Evolutionary conservation across 2,329 filamentous ascomycete species (phyloP), one percentile per base, ranked within the genome.

Genomic region (Cryphonectria carpinicola): DNA sequence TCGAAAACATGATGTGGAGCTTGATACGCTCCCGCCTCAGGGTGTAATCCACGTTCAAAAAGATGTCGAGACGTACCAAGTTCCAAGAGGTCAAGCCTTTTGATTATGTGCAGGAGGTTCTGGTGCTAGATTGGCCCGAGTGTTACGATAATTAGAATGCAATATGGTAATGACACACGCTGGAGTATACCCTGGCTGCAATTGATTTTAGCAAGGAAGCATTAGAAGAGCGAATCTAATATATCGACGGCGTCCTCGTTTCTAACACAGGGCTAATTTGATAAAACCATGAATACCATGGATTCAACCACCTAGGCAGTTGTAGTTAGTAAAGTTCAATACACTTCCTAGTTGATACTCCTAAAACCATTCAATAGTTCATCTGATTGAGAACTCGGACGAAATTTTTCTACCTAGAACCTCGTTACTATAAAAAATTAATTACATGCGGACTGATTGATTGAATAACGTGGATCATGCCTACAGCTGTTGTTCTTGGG

Each of bases 1-100:
- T 13, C n/a, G 52, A 28, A 49, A 37, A n/a, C 6, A 37, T 4
- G 32, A 17, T 1, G 17, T 35, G 35, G 64, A 66, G 43, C 43
- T 66, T 28, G 17, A 54, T 10, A n/a, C 39, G 43, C 64, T 66
- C 17, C 64, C 32, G 22, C n/a, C 64, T n/a, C 64, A 28, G 3
- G 46, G 28, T 7, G 28, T 10, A 25, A 66, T 66, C 8, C 64
- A 66, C 37, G 43, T 66, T 25, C 25, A 49, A 49, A 13, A 54
- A 56, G 64, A 66, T 37, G 52, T 66, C 5, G 43, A 66, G 22
- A 66, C 41, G 14, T 66, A 62, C 35, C 60, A 62, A 43, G 61
- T n/a, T 19, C 35, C 61, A 63, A 63, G 41, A 25, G 35, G 35
- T 13, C 28, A 63, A 17, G n/a, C 35, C 39, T 8, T 41, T 14